phyloP scores from a whole-genome alignment of 139 green algal species.

The Ettlia oleoabundans region DNA sequence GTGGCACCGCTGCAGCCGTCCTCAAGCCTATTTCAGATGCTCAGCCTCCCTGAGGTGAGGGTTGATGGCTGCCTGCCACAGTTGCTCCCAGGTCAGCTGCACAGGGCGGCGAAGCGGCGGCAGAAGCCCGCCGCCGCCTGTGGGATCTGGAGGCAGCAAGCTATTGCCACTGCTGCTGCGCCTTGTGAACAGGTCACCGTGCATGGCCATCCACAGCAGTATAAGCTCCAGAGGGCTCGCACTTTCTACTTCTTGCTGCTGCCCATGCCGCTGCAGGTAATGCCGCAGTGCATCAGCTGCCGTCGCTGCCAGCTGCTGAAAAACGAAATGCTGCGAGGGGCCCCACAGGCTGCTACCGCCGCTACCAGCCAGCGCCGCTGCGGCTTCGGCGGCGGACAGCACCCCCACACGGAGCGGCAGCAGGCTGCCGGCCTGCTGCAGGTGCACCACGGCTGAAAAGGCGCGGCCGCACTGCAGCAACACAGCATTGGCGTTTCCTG shows the following conservation, averaged over 20 bases:
- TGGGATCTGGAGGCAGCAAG: constrained; percentile 22
- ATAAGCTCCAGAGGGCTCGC: constrained; percentile 56
- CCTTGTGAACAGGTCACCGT: constrained; percentile 62
- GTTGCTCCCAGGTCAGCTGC: constrained; percentile 13
- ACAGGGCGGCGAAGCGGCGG: constrained; percentile 16
- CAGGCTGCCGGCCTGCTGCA: constrained; percentile 27
- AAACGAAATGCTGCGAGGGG: constrained; percentile 47
- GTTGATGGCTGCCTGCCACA: constrained; percentile 16
- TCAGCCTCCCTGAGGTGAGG: constrained; percentile 9
- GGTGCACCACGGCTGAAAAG: constrained; percentile 9
- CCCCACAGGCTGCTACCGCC: not conserved
- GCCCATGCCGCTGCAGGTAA: constrained; percentile 31
- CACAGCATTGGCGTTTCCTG: not conserved
- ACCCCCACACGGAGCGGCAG: constrained; percentile 49
- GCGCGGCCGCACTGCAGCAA: not conserved
- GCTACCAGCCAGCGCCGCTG: not conserved
- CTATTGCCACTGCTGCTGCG: constrained; percentile 45
- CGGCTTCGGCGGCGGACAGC: constrained; percentile 31
- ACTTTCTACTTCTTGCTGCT: constrained; percentile 3
- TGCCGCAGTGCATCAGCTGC: constrained; percentile 46
- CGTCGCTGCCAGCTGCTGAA: constrained; percentile 51
- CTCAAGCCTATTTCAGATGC: not conserved
- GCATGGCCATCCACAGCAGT: constrained; percentile 66
- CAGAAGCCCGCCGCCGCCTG: not conserved
- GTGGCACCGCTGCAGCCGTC: not conserved